phyloP scores from a whole-genome alignment of 176 grass and related monocot genomes.

The Poa annua region DNA sequence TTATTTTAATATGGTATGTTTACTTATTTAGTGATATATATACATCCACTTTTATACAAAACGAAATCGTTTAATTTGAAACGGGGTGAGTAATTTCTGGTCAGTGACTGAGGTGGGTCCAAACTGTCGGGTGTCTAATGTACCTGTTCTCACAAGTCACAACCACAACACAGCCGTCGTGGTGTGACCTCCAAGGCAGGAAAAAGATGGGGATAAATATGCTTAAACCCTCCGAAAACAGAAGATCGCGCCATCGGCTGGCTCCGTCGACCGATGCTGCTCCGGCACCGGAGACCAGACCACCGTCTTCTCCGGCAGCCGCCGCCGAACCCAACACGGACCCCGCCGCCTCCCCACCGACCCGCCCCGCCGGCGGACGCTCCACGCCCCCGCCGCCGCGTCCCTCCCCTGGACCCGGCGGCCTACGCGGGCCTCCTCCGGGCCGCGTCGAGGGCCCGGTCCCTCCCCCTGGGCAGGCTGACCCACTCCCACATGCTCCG shows the following conservation, averaged over 20 bases:
- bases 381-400: not conserved
- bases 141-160: too few relatives aligned
- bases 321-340: not conserved
- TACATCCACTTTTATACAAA: too few relatives aligned
- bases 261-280: constrained; percentile 14
- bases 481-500: constrained; percentile 75
- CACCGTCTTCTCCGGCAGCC: not conserved
- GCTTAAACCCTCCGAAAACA: constrained; percentile 1
- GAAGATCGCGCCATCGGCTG: not conserved
- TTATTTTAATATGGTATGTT: too few relatives aligned
- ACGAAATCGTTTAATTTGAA: too few relatives aligned
- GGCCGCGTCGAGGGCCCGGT: constrained; percentile 38
- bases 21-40: too few relatives aligned
- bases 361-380: not conserved
- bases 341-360: not conserved
- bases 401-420: constrained; percentile 38
- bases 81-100: too few relatives aligned
- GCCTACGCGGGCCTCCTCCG: constrained; percentile 53
- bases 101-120: too few relatives aligned
- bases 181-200: not conserved
- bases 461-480: constrained; percentile 57
- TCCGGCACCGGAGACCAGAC: not conserved
- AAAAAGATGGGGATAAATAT: not conserved
- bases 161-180: not conserved
- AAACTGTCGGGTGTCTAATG: not conserved